Evolutionary conservation across 2,329 filamentous ascomycete genomes (phyloP).

Genomic region (Lomentospora prolificans): DNA sequence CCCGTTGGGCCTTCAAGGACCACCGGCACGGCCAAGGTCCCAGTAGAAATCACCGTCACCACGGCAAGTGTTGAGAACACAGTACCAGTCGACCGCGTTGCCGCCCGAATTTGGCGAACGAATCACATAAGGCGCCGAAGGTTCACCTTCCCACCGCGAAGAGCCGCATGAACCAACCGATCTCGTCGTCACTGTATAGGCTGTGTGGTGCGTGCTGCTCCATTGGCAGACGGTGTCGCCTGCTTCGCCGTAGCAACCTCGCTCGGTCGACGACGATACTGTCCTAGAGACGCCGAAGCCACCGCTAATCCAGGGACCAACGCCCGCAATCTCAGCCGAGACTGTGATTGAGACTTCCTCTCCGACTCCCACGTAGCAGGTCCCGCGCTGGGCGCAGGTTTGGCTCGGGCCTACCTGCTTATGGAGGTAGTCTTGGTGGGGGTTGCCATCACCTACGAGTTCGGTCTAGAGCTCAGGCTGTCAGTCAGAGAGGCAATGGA

Average conservation of each 20-base stretch:
- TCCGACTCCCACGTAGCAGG: background rate
- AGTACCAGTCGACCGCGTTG: background rate
- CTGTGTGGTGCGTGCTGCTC: background rate
- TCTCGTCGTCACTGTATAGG: background rate
- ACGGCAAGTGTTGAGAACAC: background rate
- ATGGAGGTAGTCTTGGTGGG: background rate
- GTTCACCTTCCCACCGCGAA: background rate
- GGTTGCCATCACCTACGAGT: background rate
- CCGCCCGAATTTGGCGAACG: background rate
- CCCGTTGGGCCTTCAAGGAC: background rate
- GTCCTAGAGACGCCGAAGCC: background rate
- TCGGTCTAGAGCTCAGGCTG: background rate
- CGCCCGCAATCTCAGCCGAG: background rate
- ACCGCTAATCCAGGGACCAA: background rate
- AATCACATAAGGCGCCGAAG: background rate
- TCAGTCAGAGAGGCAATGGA: background rate
- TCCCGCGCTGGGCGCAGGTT: background rate
- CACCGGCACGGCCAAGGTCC: background rate
- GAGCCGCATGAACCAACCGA: background rate
- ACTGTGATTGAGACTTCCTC: constrained; percentile 1
- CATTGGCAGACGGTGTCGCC: constrained; percentile 1
- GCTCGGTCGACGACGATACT: background rate
- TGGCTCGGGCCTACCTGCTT: constrained; percentile 1
- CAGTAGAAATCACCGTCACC: background rate
- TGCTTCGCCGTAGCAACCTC: background rate